phyloP scores from a whole-genome alignment of 441 rosid genomes.

The Pelargonium australe region DNA sequence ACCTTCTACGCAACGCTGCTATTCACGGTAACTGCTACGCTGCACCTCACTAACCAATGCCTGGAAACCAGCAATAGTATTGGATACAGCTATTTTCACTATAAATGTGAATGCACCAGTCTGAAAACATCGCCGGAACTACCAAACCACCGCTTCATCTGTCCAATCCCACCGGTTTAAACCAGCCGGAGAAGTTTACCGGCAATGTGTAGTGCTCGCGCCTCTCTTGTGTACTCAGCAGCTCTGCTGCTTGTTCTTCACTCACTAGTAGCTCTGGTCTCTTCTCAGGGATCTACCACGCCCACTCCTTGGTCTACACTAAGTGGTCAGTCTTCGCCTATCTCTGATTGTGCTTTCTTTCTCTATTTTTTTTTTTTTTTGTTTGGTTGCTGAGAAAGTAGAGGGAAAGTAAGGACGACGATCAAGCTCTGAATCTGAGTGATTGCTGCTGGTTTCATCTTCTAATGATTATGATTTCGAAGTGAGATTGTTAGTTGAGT shows the following conservation, averaged over 20 bases:
- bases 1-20: too few species aligned
- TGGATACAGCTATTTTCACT: too few species aligned
- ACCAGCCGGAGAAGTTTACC: constrained; percentile 9
- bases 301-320: constrained; percentile 49
- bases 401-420: background rate
- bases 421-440: constrained; percentile 1
- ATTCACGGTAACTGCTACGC: too few species aligned
- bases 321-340: constrained; percentile 31
- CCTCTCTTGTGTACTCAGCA: constrained; percentile 26
- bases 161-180: too few species aligned
- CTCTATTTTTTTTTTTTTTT: background rate
- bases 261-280: constrained; percentile 35
- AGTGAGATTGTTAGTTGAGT: background rate
- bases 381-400: constrained; percentile 11
- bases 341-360: constrained; percentile 3
- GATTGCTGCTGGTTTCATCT: background rate
- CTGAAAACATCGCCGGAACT: constrained; percentile 17
- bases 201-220: constrained; percentile 38
- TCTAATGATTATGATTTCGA: background rate
- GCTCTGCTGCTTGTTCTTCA: constrained; percentile 28
- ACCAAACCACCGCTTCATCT: constrained; percentile 18
- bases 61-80: too few species aligned
- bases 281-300: constrained; percentile 56
- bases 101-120: too few species aligned
- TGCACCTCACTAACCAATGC: too few species aligned